These are phyloP conservation scores for Sutorius eximius DNA, from an alignment of 1,284 basidiomycete species.

Conservation along the genomic window DNA sequence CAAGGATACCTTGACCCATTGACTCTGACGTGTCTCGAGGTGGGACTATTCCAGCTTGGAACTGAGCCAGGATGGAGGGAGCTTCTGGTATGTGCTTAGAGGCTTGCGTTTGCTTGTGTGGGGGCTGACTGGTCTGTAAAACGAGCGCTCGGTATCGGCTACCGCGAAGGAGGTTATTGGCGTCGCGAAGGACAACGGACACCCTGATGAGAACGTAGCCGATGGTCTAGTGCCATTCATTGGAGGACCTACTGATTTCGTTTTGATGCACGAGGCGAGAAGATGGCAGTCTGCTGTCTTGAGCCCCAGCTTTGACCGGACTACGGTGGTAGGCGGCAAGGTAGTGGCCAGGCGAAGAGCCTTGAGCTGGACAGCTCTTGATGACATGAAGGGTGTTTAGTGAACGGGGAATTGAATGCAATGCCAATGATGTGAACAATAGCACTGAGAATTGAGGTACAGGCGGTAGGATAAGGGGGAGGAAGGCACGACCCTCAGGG, in stretches of 20 bases:
- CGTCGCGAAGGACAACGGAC: constrained; percentile 12
- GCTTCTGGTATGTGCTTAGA: constrained; percentile 46
- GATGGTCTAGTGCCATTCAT: constrained; percentile 38
- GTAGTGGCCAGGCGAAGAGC: constrained; percentile 27
- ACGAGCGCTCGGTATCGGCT: constrained; percentile 47
- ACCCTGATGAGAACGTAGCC: constrained; percentile 6
- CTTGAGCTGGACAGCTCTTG: constrained; percentile 17
- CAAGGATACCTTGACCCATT: constrained; percentile 63
- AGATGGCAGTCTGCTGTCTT: constrained; percentile 49
- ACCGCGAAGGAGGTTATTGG: constrained; percentile 52
- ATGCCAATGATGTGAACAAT: not conserved
- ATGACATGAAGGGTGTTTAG: constrained; percentile 9
- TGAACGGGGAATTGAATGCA: not conserved
- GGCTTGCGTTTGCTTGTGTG: not conserved
- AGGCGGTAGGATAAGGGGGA: not conserved
- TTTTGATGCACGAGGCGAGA: constrained; percentile 53
- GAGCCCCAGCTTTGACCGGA: constrained; percentile 46
- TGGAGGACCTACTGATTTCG: constrained; percentile 55
- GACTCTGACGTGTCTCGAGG: constrained; percentile 56
- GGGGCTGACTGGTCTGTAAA: not conserved
- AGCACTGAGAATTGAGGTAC: not conserved
- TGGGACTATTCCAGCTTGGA: constrained; percentile 58
- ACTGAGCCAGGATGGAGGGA: constrained; percentile 45
- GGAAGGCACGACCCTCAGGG: constrained; percentile 5
- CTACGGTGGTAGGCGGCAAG: constrained; percentile 33